phyloP scores from a whole-genome alignment of 2,329 filamentous ascomycete species.

The Pseudogymnoascus sp. region DNA sequence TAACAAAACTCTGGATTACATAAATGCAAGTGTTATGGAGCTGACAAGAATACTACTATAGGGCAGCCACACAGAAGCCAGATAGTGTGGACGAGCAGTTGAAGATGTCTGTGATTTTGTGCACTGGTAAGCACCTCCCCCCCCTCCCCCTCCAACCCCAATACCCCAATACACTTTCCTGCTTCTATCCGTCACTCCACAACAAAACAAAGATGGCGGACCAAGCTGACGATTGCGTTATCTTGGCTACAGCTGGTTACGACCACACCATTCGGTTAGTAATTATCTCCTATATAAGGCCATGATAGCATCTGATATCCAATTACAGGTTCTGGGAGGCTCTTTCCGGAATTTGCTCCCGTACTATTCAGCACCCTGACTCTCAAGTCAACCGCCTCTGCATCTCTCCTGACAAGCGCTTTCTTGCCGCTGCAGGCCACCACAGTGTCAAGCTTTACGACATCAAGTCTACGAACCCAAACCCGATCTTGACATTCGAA shows the following conservation, averaged over 20 bases:
- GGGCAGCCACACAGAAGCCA: background rate
- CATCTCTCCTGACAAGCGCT: constrained; percentile 97
- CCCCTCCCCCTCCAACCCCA: too few relatives aligned
- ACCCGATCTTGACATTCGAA: constrained; percentile 86
- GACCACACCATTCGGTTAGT: constrained; percentile 66
- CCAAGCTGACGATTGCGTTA: constrained; percentile 7
- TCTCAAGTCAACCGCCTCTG: constrained; percentile 97
- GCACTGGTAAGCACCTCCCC: constrained; percentile 44
- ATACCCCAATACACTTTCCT: constrained; percentile 10
- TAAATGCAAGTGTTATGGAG: constrained; percentile 4
- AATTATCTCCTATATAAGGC: background rate
- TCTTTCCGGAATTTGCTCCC: constrained; percentile 91
- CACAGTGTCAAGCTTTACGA: constrained; percentile 96
- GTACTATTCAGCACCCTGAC: constrained; percentile 95
- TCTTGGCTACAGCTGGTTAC: constrained; percentile 51
- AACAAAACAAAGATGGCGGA: background rate
- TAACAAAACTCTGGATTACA: background rate
- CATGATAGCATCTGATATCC: constrained; percentile 9
- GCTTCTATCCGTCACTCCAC: background rate
- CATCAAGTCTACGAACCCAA: constrained; percentile 96
- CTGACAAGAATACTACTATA: background rate
- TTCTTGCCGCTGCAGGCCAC: constrained; percentile 71
- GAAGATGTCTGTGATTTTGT: constrained; percentile 58
- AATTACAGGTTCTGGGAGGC: constrained; percentile 86
- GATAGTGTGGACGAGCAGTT: background rate